Conservation (phyloP, 768 basidiomycete genomes). For the Boletus speciosus region DNA sequence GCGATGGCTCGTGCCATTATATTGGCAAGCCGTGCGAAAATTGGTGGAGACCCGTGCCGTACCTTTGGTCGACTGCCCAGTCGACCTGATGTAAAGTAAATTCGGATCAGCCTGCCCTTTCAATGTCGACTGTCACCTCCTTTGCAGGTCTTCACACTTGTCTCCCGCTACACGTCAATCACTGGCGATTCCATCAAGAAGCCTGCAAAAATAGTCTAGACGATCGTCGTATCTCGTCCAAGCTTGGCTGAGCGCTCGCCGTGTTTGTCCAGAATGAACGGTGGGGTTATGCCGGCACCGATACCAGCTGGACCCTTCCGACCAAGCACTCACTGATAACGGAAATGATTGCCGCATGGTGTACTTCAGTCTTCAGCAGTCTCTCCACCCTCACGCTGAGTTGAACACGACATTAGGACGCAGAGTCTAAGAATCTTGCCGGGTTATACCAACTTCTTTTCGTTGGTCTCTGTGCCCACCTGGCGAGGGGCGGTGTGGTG, state of each 20-base stretch:
- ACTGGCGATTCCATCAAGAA: constrained; percentile 7
- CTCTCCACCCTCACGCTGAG: not conserved
- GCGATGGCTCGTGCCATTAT: constrained; percentile 7
- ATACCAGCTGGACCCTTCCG: not conserved
- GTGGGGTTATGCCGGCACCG: constrained; percentile 4
- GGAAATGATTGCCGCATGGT: constrained; percentile 25
- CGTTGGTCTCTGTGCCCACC: not conserved
- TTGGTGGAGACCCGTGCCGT: not conserved
- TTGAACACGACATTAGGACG: not conserved
- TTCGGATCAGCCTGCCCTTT: not conserved
- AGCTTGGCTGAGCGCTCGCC: not conserved
- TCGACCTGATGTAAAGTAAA: not conserved
- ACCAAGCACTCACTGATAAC: constrained; percentile 18
- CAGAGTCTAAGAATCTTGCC: not conserved
- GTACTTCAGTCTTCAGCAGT: not conserved
- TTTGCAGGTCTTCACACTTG: not conserved
- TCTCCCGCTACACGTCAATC: constrained; percentile 4
- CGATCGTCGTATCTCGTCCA: constrained; percentile 7
- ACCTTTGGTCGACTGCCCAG: not conserved
- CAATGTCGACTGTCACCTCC: not conserved
- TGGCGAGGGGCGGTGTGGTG: not conserved
- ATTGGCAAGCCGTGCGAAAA: constrained; percentile 22
- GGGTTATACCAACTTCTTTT: not conserved
- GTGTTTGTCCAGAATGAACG: not conserved
- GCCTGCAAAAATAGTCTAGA: not conserved